Evolutionary conservation across 1,284 basidiomycete species (phyloP).

Genomic region (Ganoderma lucidum): DNA sequence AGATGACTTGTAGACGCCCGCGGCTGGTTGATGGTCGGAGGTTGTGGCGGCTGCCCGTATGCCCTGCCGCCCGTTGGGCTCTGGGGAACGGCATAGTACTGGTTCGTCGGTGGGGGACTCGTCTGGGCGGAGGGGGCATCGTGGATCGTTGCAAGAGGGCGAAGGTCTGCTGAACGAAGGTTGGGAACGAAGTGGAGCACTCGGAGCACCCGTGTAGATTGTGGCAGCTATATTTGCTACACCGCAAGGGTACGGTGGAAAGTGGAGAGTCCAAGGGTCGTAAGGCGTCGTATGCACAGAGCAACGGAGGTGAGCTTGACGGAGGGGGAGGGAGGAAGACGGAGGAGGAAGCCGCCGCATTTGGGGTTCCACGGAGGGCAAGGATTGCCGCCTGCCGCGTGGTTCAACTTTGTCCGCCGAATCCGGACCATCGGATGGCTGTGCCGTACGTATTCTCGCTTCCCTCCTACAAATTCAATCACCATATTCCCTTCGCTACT

Average conservation of each 20-base stretch:
- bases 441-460: neutral
- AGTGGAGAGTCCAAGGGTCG: neutral
- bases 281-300: neutral
- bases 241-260: neutral
- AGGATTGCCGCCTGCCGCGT: slow-evolving; percentile 15
- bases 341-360: slow-evolving; percentile 4
- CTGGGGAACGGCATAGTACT: slow-evolving; percentile 59
- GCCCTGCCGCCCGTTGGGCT: slow-evolving; percentile 47
- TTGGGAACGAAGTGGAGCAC: slow-evolving; percentile 22
- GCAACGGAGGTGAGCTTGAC: neutral
- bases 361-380: slow-evolving; percentile 4
- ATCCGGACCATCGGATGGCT: slow-evolving; percentile 3
- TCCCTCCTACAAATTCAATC: neutral
- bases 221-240: slow-evolving; percentile 4
- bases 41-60: slow-evolving; percentile 38
- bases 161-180: slow-evolving; percentile 1
- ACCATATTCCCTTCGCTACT: neutral
- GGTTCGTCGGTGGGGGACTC: slow-evolving; percentile 47
- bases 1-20: slow-evolving; percentile 34
- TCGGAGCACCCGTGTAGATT: slow-evolving; percentile 23
- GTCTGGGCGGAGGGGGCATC: slow-evolving; percentile 49
- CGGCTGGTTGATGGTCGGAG: slow-evolving; percentile 38
- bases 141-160: slow-evolving; percentile 21
- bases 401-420: slow-evolving; percentile 12
- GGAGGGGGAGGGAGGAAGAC: neutral